phyloP scores from a whole-genome alignment of 306 rosid species.

The Macrotyloma uniflorum region DNA sequence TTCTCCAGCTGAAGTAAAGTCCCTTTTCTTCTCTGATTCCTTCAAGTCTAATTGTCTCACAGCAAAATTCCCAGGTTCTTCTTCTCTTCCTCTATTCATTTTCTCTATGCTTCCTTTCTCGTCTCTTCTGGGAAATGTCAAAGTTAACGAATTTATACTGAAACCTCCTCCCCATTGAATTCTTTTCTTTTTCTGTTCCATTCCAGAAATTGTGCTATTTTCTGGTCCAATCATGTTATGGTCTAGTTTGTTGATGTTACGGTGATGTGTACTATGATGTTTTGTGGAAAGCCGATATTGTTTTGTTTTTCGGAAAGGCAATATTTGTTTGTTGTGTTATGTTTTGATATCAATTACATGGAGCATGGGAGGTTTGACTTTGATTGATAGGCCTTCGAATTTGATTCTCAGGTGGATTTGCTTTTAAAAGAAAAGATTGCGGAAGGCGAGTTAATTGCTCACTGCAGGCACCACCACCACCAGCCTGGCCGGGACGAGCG shows the following conservation, averaged over 20 bases:
- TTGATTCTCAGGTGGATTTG: slow-evolving; percentile 52
- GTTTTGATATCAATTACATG: slow-evolving; percentile 27
- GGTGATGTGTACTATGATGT: slow-evolving; percentile 6
- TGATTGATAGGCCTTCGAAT: slow-evolving; percentile 6
- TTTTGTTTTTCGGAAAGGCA: background rate
- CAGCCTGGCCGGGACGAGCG: slow-evolving; percentile 99
- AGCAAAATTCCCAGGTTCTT: slow-evolving; percentile 70
- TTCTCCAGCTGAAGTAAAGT: slow-evolving; percentile 81
- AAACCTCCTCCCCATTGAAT: background rate
- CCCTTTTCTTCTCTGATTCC: slow-evolving; percentile 66
- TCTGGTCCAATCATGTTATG: background rate
- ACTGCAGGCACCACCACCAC: slow-evolving; percentile 67
- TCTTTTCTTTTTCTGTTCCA: background rate
- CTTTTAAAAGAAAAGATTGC: slow-evolving; percentile 64
- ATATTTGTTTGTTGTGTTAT: background rate
- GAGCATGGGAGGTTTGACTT: background rate
- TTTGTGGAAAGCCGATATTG: background rate
- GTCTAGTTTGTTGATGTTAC: background rate
- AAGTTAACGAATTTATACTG: background rate
- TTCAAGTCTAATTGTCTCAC: slow-evolving; percentile 55
- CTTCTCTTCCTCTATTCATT: background rate
- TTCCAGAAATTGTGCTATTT: background rate
- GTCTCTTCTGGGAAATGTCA: background rate
- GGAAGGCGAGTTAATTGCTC: slow-evolving; percentile 68
- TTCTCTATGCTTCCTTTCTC: slow-evolving; percentile 10